Conservation (phyloP, 495 filamentous ascomycete genomes). For the Extremus antarcticus region DNA sequence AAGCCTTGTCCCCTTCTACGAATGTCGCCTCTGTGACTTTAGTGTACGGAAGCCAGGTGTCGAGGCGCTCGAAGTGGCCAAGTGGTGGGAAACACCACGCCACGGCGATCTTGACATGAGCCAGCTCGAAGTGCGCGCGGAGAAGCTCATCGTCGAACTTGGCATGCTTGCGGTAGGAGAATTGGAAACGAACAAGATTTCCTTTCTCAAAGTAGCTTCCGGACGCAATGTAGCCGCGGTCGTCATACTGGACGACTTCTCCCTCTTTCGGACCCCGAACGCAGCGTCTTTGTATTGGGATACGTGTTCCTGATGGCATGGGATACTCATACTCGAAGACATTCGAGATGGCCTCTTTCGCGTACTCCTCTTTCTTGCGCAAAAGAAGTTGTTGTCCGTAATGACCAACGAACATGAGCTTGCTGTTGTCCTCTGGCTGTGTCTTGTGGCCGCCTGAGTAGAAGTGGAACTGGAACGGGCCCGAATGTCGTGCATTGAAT, state of each 20-base stretch:
- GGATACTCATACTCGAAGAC: constrained; percentile 40
- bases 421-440: constrained; percentile 34
- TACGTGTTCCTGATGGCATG: constrained; percentile 15
- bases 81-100: constrained; percentile 48
- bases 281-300: constrained; percentile 41
- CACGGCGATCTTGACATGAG: constrained; percentile 45
- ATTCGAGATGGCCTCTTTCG: constrained; percentile 29
- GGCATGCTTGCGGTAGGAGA: constrained; percentile 47
- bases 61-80: constrained; percentile 41
- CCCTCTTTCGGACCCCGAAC: constrained; percentile 37
- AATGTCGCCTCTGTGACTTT: constrained; percentile 51
- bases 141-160: constrained; percentile 47
- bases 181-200: constrained; percentile 46
- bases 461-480: constrained; percentile 36
- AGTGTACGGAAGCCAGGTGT: constrained; percentile 50
- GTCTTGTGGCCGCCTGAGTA: constrained; percentile 37
- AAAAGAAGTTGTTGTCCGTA: constrained; percentile 36
- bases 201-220: constrained; percentile 46
- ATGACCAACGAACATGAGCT: constrained; percentile 37
- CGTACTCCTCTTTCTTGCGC: constrained; percentile 34
- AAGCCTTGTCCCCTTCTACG: constrained; percentile 44
- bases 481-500: not conserved
- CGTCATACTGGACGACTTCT: constrained; percentile 44
- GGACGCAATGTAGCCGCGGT: constrained; percentile 42
- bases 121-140: constrained; percentile 45